These are phyloP conservation scores for Udeniomyces megalosporus DNA, from an alignment of 768 basidiomycete genomes.

Conservation along the genomic window DNA sequence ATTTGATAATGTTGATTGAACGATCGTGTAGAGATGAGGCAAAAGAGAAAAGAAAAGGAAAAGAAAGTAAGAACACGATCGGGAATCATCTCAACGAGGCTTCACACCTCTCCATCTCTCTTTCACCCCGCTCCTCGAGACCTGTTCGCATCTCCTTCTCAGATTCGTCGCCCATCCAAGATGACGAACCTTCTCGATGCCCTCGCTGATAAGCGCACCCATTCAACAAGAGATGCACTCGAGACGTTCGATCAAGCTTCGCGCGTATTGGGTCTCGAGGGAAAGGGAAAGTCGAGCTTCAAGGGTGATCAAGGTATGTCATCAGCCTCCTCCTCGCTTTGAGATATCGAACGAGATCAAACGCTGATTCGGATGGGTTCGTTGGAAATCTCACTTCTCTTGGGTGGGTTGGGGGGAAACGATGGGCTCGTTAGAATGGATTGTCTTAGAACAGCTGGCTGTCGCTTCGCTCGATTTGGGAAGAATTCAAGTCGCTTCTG, in stretches of 20 bases:
- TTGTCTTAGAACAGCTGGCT: slow-evolving; percentile 58
- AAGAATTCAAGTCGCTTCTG: slow-evolving; percentile 2
- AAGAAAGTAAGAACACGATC: too few species aligned
- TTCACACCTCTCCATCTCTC: too few species aligned
- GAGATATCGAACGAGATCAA: neutral
- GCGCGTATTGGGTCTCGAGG: neutral
- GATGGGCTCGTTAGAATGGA: slow-evolving; percentile 70
- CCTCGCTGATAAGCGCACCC: neutral
- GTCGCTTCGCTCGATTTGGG: slow-evolving; percentile 10
- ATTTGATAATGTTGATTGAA: too few species aligned
- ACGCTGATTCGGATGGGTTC: neutral
- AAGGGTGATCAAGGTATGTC: neutral
- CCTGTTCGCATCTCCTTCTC: too few species aligned
- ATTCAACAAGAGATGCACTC: neutral
- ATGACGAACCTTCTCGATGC: neutral
- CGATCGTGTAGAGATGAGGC: too few species aligned
- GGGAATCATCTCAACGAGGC: too few species aligned
- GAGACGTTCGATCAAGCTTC: neutral
- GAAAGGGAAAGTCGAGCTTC: slow-evolving; percentile 1
- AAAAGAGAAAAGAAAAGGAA: too few species aligned
- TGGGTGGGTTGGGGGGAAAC: too few species aligned
- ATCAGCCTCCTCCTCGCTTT: too few species aligned
- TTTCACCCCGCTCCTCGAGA: too few species aligned
- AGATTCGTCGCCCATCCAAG: too few species aligned
- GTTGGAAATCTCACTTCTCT: neutral